Evolutionary conservation across 1,284 basidiomycete genomes (phyloP), one percentile per base, ranked within the genome.

Genomic region (Calocybe gambosa): DNA sequence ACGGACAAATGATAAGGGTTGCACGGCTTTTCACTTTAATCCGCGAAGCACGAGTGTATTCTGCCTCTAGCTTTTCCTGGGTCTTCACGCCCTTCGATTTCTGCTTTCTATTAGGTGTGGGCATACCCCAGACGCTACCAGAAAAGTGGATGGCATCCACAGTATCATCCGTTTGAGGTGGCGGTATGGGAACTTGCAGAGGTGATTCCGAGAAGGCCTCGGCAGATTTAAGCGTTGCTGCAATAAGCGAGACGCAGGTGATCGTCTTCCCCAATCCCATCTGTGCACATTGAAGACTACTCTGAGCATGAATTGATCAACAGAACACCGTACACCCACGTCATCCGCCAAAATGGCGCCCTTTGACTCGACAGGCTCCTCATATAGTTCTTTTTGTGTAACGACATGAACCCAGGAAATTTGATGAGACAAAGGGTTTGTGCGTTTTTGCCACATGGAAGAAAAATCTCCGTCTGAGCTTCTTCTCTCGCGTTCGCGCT

Each of bases 221-320:
- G 2, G 96, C 90, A 0, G 89, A 79, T 29, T 63, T 55, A 18
- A 90, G 70, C 1, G 95, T 98, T 16, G 87, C 79, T 2, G 93
- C 93, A 45, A 99, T 88, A 43, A 99, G 76, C 3, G 95, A 89
- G 31, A 97, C 85, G 49, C 85, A 87, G 23, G 93, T 92, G 44
- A 99, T 93, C 0, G 96, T 99, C 69, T 99, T 99, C 23, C 96
- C 96, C 10, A 99, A 78, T 57, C 96, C 96, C 94, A 98, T 95
- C 89, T 93, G 62, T 39, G n/a, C n/a, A n/a, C n/a, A 40, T 34
- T 42, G 6, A 8, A 10, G 13, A 8, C 6, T 13, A 10, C 12
- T 31, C 29, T 31, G 12, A 31, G 29, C 13, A 12, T 13, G 29
- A 31, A 13, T 31, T 31, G 9, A 31, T 13, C 3, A 3, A 35